Evolutionary conservation across 495 filamentous ascomycete species (phyloP), one percentile per base, ranked within the genome.

Genomic region (Penicillium manginii): DNA sequence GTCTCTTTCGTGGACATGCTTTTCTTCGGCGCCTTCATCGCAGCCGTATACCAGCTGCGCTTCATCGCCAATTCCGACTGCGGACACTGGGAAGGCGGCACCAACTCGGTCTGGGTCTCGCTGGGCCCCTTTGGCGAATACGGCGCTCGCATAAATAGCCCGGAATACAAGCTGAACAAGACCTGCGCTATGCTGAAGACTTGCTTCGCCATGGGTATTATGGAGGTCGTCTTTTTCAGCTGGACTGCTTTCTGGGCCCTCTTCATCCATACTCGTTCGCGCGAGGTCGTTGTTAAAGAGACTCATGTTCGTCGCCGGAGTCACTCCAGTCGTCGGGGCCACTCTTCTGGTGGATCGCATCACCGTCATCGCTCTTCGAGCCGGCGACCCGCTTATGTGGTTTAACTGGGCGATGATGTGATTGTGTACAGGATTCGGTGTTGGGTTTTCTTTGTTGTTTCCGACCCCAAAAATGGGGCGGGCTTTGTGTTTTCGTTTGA

Each of bases 151-250:
- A 67, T 70, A 1, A 78, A 78, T 50, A 80, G 74, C 39, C 61
- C 18, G 68, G 79, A 5, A 12, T 52, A 85, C 3, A 67, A 78
- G 12, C 64, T 86, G 21, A 83, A 92, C 67, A 93, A 93, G 82
- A 82, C 81, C 3, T 97, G 92, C 72, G 83, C 84, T 17, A 93
- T 97, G 91, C 83, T 93, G 53, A 96, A 97, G 84, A 86, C 92
- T 1, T 81, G 77, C 59, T 97, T 90, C 60, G 92, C 91, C 2
- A 83, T 97, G 57, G 92, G 84, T 1, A 96, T 97, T 65, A 93
- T 96, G 86, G 91, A 94, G 64, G 76, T 76, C 52, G 74, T 96
- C 31, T 91, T 93, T 73, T 97, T 96, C 72, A 84, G 88, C 66
- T 75, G 91, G 66, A 93, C 91, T 1, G 78, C 77, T 26, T 66